Evolutionary conservation across 495 filamentous ascomycete species (phyloP), one percentile per base, ranked within the genome.

Genomic region (Penicillium arizonense): DNA sequence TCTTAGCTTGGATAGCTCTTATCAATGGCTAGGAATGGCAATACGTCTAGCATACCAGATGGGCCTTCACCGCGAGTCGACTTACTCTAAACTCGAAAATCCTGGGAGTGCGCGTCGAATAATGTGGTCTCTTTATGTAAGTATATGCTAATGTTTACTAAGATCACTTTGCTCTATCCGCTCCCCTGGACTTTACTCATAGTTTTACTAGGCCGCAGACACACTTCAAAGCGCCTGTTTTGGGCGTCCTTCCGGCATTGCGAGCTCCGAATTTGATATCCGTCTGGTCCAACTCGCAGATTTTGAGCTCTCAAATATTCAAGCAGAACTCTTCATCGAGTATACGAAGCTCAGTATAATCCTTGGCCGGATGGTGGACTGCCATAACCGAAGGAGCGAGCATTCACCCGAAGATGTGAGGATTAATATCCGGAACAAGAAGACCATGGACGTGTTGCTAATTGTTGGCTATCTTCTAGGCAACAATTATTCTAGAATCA

Each of bases 21-120:
- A 42, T 41, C 46, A 55, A 32, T 55, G 52, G 52, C 13, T 49
- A 0, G 52, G 52, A 38, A 44, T 49, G 45, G 52, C 52, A 38
- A 39, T 39, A 5, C 38, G 52, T 13, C 32, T 55, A 2, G 45
- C 52, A 12, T 37, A 49, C 12, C 52, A 55, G 44, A 55, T 55
- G 46, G 52, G 45, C 10, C 46, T 55, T 11, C 52, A 55, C 44
- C 39, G 52, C 16, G 52, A 56, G 32, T 44, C 41, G 16, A 45
- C 50, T 2, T 52, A 52, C 37, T 14, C 33, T 3, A 41, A 45
- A 5, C 44, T 55, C 14, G 21, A 38, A 20, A 50, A 39, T 33
- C 52, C 52, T 7, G 52, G 52, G 4, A 48, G 36, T 23, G 44
- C 44, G 11, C 45, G 39, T 20, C 44, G 45, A 11, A 50, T 55